phyloP scores from a whole-genome alignment of 805 yeast genomes.

The Ogataea thermomethanolica region DNA sequence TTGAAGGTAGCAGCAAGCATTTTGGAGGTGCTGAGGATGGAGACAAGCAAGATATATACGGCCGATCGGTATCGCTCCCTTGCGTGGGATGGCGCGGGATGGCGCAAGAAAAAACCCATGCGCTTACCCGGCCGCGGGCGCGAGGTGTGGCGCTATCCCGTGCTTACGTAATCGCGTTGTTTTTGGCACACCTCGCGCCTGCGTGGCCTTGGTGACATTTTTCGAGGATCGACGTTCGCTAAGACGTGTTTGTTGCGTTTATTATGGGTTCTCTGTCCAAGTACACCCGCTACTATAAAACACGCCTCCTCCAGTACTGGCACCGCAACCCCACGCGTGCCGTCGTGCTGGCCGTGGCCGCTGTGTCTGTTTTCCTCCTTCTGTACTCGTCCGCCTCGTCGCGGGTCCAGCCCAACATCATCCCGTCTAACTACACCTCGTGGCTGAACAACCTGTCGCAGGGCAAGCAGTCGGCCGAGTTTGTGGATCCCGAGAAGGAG shows the following conservation, averaged over 20 bases:
- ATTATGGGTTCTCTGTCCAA: slow-evolving; percentile 18
- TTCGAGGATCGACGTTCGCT: no score
- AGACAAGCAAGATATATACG: not conserved
- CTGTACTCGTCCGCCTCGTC: slow-evolving; percentile 16
- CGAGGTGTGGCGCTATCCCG: no score
- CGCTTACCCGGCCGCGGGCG: no score
- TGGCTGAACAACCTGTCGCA: slow-evolving; percentile 19
- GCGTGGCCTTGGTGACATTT: no score
- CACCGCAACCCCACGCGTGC: slow-evolving; percentile 14
- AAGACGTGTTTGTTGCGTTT: not conserved
- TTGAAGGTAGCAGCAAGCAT: not conserved
- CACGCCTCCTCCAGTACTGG: slow-evolving; percentile 16
- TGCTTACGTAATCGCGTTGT: no score
- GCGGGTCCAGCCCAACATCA: slow-evolving; percentile 15
- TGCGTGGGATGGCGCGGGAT: no score
- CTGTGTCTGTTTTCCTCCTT: slow-evolving; percentile 6
- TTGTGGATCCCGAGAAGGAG: slow-evolving; percentile 10
- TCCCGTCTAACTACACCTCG: slow-evolving; percentile 24
- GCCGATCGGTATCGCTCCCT: no score
- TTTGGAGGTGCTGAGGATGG: not conserved
- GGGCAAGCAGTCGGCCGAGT: not conserved
- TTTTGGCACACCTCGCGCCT: no score
- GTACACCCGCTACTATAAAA: slow-evolving; percentile 18
- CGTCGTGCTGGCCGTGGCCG: slow-evolving; percentile 3
- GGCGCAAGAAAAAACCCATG: no score